Evolutionary conservation across 2,329 filamentous ascomycete genomes (phyloP).

Genomic region (Xylariomycetidae sp.): DNA sequence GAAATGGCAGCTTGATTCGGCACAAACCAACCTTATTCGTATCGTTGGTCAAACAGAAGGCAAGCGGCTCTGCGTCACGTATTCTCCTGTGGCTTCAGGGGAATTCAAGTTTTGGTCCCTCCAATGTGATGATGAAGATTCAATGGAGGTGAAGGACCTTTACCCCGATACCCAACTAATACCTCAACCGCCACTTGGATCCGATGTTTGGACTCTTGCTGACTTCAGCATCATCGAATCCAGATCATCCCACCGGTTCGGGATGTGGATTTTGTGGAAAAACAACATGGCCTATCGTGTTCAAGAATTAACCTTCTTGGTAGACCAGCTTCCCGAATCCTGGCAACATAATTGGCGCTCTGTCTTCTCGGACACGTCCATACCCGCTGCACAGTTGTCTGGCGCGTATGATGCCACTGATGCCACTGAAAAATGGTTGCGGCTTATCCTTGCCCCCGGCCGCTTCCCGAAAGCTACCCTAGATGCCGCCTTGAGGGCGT

Average conservation of each 20-base stretch:
- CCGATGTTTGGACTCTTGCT: constrained; percentile 73
- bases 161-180: constrained; percentile 61
- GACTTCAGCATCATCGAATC: constrained; percentile 64
- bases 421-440: constrained; percentile 78
- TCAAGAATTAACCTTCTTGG: constrained; percentile 67
- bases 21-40: constrained; percentile 71
- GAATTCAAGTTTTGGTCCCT: constrained; percentile 91
- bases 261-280: constrained; percentile 76
- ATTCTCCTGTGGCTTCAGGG: constrained; percentile 80
- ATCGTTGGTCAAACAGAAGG: constrained; percentile 57
- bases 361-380: constrained; percentile 56
- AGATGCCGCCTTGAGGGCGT: constrained; percentile 78
- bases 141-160: constrained; percentile 64
- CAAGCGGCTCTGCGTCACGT: constrained; percentile 64
- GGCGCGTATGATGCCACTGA: constrained; percentile 62
- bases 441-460: constrained; percentile 77
- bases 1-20: constrained; percentile 75
- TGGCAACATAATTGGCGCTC: constrained; percentile 69
- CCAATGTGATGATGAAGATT: constrained; percentile 61
- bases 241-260: constrained; percentile 47
- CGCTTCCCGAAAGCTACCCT: constrained; percentile 75
- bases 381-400: constrained; percentile 52
- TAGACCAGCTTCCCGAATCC: constrained; percentile 55
- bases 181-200: constrained; percentile 65
- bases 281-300: constrained; percentile 76